These are phyloP conservation scores for Neonectria hederae DNA, from an alignment of 2,329 filamentous ascomycete genomes.

Conservation along the genomic window DNA sequence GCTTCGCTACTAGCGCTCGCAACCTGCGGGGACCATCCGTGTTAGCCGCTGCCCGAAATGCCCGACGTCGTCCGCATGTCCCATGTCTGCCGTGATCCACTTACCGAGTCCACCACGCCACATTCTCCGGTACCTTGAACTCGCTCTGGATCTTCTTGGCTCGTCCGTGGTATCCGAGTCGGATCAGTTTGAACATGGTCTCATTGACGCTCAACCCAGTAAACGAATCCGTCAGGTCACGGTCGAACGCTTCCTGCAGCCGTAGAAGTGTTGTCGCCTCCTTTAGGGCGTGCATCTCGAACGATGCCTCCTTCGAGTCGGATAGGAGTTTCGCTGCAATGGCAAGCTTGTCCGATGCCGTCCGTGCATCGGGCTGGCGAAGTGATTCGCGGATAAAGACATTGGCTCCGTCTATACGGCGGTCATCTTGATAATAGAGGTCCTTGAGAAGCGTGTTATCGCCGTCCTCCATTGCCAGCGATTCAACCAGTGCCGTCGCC, in stretches of 20 bases:
- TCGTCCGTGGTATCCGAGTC: constrained; percentile 81
- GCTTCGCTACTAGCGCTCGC: constrained; percentile 85
- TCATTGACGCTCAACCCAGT: constrained; percentile 88
- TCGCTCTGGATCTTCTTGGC: constrained; percentile 90
- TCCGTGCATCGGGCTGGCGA: constrained; percentile 73
- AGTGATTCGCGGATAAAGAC: constrained; percentile 89
- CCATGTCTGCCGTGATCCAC: constrained; percentile 38
- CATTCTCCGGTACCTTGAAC: constrained; percentile 92
- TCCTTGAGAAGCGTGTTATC: constrained; percentile 91
- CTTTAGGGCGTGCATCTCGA: constrained; percentile 79
- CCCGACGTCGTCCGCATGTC: constrained; percentile 8
- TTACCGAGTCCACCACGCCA: constrained; percentile 83
- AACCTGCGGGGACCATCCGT: constrained; percentile 60
- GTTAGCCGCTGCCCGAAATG: constrained; percentile 31
- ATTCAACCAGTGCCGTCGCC: constrained; percentile 89
- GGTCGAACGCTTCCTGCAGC: constrained; percentile 88
- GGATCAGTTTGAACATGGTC: constrained; percentile 88
- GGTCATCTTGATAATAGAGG: constrained; percentile 96
- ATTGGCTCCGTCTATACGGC: constrained; percentile 85
- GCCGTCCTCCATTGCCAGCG: constrained; percentile 73
- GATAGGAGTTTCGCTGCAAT: constrained; percentile 83
- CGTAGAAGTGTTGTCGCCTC: constrained; percentile 83
- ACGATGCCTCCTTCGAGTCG: constrained; percentile 81
- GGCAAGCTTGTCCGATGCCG: constrained; percentile 86
- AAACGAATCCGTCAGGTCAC: constrained; percentile 81